phyloP scores from a whole-genome alignment of 2,329 filamentous ascomycete species.

The Herpotrichia juniperi region DNA sequence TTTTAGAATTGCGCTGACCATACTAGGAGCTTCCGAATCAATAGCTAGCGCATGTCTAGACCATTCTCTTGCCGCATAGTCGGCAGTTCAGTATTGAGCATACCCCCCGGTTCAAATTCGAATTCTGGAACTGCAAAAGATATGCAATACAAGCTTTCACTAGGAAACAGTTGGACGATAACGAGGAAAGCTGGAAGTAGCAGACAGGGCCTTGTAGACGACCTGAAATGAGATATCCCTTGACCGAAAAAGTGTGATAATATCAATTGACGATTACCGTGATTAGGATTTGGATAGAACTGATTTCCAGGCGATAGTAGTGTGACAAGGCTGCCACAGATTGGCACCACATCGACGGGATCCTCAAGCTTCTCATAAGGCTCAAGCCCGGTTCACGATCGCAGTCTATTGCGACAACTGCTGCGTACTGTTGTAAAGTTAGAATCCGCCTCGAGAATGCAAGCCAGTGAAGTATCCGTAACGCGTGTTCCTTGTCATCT shows the following conservation, averaged over 20 bases:
- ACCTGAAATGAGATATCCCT: slow-evolving; percentile 1
- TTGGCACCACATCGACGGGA: not conserved
- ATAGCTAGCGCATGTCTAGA: no score
- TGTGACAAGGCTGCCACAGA: slow-evolving; percentile 2
- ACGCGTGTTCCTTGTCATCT: not conserved
- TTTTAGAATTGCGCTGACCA: no score
- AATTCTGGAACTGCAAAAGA: not conserved
- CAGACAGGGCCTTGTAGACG: not conserved
- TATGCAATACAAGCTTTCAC: slow-evolving; percentile 3
- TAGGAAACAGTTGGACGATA: not conserved
- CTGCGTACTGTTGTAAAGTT: not conserved
- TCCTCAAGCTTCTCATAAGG: not conserved
- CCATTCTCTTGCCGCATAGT: no score
- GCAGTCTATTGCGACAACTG: not conserved
- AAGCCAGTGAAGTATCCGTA: slow-evolving; percentile 1
- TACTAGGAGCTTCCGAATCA: no score
- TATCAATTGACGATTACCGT: not conserved
- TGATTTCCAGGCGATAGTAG: not conserved
- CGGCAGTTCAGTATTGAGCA: no score
- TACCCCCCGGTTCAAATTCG: no score
- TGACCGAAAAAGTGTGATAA: slow-evolving; percentile 4
- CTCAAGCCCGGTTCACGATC: not conserved
- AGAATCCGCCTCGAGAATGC: not conserved
- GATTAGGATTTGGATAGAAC: not conserved
- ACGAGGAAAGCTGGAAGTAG: not conserved